A percentile compares a stretch with the other conserved stretches of the same genome.
Conservation (phyloP, 2,329 filamentous ascomycete species). For the Chrysoporthe deuterocubensis region DNA sequence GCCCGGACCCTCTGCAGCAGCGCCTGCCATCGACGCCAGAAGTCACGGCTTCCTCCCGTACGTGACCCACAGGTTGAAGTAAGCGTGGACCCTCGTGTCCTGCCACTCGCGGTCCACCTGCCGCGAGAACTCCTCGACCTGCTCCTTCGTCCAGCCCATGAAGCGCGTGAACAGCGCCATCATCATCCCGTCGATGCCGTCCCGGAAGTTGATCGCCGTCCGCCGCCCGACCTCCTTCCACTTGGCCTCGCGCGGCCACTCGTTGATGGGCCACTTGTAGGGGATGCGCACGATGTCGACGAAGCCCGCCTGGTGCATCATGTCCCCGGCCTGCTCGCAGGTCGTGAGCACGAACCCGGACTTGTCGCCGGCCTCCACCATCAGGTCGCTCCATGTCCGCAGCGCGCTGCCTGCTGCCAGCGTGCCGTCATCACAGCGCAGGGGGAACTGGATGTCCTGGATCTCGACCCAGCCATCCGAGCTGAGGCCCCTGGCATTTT, state of each 20-base stretch:
- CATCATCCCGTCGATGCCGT: slow-evolving; percentile 31
- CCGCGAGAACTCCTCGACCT: slow-evolving; percentile 33
- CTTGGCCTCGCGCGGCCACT: slow-evolving; percentile 32
- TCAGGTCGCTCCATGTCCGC: slow-evolving; percentile 36
- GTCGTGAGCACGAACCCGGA: slow-evolving; percentile 36
- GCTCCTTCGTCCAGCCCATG: slow-evolving; percentile 31
- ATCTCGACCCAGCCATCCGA: slow-evolving; percentile 34
- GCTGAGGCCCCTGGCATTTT: slow-evolving; percentile 30
- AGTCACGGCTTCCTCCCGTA: slow-evolving; percentile 36
- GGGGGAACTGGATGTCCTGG: slow-evolving; percentile 39
- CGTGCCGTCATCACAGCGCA: slow-evolving; percentile 38
- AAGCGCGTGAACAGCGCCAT: slow-evolving; percentile 33
- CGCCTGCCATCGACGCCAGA: neutral
- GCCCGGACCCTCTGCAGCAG: neutral
- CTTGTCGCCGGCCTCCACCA: slow-evolving; percentile 37
- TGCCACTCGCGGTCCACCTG: slow-evolving; percentile 35
- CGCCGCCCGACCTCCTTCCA: slow-evolving; percentile 31
- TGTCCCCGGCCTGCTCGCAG: slow-evolving; percentile 36
- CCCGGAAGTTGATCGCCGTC: slow-evolving; percentile 26
- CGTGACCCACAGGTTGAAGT: slow-evolving; percentile 36
- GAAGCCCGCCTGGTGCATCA: slow-evolving; percentile 30
- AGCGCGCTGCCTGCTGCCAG: slow-evolving; percentile 34
- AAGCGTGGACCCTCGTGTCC: slow-evolving; percentile 36
- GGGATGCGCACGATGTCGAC: slow-evolving; percentile 29
- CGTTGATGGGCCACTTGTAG: slow-evolving; percentile 32